Evolutionary conservation across 495 filamentous ascomycete genomes (phyloP).

Genomic region (Xylaria bambusicola): DNA sequence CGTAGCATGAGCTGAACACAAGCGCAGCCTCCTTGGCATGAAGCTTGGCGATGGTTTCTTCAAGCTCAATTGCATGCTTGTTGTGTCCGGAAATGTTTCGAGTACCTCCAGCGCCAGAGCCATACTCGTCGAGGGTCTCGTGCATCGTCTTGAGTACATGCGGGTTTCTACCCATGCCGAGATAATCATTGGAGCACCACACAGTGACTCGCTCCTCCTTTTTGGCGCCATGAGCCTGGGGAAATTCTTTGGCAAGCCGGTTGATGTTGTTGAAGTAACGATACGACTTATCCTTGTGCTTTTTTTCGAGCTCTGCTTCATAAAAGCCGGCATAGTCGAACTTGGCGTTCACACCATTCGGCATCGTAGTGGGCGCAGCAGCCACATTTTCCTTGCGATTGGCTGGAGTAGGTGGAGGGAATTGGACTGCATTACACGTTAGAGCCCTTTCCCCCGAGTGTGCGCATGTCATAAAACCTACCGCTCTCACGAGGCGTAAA

Average conservation of each 20-base stretch:
- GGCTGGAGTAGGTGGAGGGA: slow-evolving; percentile 39
- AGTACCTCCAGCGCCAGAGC: slow-evolving; percentile 92
- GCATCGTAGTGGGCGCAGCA: slow-evolving; percentile 20
- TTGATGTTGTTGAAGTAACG: slow-evolving; percentile 99
- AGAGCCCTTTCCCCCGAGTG: slow-evolving; percentile 16
- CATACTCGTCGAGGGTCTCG: slow-evolving; percentile 89
- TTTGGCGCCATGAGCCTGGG: slow-evolving; percentile 84
- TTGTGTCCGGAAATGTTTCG: slow-evolving; percentile 98
- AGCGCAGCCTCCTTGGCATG: slow-evolving; percentile 88
- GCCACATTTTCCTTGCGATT: slow-evolving; percentile 38
- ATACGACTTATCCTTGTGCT: slow-evolving; percentile 99
- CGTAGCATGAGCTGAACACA: slow-evolving; percentile 96
- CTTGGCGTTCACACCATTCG: slow-evolving; percentile 43
- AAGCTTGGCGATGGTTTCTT: slow-evolving; percentile 81
- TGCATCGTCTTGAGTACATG: slow-evolving; percentile 91
- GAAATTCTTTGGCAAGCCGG: slow-evolving; percentile 92
- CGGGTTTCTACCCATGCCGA: slow-evolving; percentile 93
- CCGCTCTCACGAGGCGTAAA: slow-evolving; percentile 61
- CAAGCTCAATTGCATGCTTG: slow-evolving; percentile 84
- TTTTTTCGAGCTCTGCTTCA: slow-evolving; percentile 85
- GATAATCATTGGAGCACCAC: slow-evolving; percentile 99
- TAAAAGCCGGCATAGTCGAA: slow-evolving; percentile 96
- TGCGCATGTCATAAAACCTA: slow-evolving; percentile 33
- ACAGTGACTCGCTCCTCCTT: slow-evolving; percentile 90
- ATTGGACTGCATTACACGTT: slow-evolving; percentile 36